phyloP scores from a whole-genome alignment of 1,139 yeast species.

The Taphrina wiesneri region DNA sequence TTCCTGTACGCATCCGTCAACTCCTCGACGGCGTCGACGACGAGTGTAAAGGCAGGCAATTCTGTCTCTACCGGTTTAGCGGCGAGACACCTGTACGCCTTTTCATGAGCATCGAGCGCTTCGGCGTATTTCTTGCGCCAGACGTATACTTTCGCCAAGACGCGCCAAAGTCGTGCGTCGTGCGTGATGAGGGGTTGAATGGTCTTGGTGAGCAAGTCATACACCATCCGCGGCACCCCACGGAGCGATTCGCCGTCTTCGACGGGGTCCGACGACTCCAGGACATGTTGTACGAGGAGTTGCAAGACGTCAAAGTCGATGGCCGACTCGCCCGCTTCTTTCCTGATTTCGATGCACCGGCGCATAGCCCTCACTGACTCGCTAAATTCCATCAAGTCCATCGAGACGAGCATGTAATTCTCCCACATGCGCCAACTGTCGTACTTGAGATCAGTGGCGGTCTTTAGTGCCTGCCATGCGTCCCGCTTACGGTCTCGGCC shows the following conservation, averaged over 20 bases:
- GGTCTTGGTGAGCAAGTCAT: constrained; percentile 50
- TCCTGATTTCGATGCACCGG: constrained; percentile 59
- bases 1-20: constrained; percentile 85
- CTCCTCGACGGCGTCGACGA: constrained; percentile 65
- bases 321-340: constrained; percentile 61
- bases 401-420: constrained; percentile 79
- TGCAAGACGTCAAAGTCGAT: constrained; percentile 78
- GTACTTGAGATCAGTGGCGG: constrained; percentile 44
- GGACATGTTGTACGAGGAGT: constrained; percentile 66
- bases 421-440: constrained; percentile 90
- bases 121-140: constrained; percentile 91
- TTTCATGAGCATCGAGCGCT: constrained; percentile 81
- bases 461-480: constrained; percentile 40
- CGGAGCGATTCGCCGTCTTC: constrained; percentile 44
- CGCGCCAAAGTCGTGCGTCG: constrained; percentile 76
- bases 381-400: constrained; percentile 78
- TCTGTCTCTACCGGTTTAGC: constrained; percentile 63
- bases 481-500: constrained; percentile 35
- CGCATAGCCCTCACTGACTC: constrained; percentile 76
- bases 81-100: constrained; percentile 67
- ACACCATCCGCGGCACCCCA: constrained; percentile 43
- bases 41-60: constrained; percentile 70
- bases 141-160: constrained; percentile 76
- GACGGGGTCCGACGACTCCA: constrained; percentile 55
- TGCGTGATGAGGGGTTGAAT: constrained; percentile 66